Conservation (phyloP, 805 yeast species). For the Cyberlindnera mrakii region DNA sequence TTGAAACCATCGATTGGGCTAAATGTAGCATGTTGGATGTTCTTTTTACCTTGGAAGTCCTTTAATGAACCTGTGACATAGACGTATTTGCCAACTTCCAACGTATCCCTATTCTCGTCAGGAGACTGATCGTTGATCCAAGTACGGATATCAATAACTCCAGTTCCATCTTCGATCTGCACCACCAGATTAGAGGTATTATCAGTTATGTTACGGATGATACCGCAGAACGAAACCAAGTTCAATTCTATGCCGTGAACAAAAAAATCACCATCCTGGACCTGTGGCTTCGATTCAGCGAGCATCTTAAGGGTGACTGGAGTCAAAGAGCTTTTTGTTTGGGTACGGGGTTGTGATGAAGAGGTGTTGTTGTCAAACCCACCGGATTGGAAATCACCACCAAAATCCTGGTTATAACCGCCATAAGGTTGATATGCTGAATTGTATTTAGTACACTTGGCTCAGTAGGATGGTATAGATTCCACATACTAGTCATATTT, state of each 20-base stretch:
- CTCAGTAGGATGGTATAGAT: background rate
- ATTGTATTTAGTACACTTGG: background rate
- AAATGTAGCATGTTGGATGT: constrained; percentile 57
- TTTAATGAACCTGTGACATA: constrained; percentile 49
- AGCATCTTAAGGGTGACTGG: constrained; percentile 77
- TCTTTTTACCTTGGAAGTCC: constrained; percentile 59
- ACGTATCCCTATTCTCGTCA: constrained; percentile 26
- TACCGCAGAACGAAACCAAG: constrained; percentile 62
- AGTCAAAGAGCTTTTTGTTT: constrained; percentile 34
- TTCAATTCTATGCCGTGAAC: constrained; percentile 55
- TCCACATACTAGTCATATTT: background rate
- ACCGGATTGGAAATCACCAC: constrained; percentile 25
- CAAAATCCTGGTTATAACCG: constrained; percentile 25
- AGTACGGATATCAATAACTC: constrained; percentile 53
- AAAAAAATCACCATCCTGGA: constrained; percentile 63
- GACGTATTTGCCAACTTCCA: constrained; percentile 50
- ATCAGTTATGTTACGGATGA: constrained; percentile 58
- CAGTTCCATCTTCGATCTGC: constrained; percentile 77
- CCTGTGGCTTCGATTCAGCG: constrained; percentile 49
- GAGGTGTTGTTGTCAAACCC: constrained; percentile 31
- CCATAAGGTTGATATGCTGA: constrained; percentile 32
- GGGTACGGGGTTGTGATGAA: constrained; percentile 26
- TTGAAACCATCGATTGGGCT: constrained; percentile 56
- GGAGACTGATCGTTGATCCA: constrained; percentile 47
- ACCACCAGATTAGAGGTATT: constrained; percentile 49